A percentile compares a stretch with the other conserved stretches of the same genome.
Conservation (phyloP, 2,329 filamentous ascomycete genomes). For the Beauveria rudraprayagi region DNA sequence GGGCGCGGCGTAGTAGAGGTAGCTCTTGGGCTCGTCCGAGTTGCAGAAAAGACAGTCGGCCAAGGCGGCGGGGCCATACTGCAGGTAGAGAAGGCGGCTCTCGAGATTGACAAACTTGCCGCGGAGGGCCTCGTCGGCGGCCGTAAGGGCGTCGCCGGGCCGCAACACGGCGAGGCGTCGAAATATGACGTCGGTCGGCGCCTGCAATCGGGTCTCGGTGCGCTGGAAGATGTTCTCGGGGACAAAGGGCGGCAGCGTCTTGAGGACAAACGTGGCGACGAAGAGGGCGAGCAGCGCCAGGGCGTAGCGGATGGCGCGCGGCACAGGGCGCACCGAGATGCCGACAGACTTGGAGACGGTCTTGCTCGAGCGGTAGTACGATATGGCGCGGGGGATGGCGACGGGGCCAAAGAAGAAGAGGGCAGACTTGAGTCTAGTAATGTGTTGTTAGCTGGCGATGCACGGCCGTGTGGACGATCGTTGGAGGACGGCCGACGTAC, state of each 20-base stretch:
- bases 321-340: slow-evolving; percentile 47
- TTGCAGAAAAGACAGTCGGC: slow-evolving; percentile 75
- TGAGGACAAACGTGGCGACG: slow-evolving; percentile 38
- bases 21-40: slow-evolving; percentile 59
- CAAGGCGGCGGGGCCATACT: slow-evolving; percentile 69
- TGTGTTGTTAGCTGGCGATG: neutral
- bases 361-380: slow-evolving; percentile 52
- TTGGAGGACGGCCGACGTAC: slow-evolving; percentile 12
- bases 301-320: slow-evolving; percentile 45
- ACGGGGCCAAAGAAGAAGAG: slow-evolving; percentile 61
- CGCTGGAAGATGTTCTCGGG: slow-evolving; percentile 74
- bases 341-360: slow-evolving; percentile 32
- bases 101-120: slow-evolving; percentile 62
- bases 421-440: slow-evolving; percentile 43
- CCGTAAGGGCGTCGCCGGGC: slow-evolving; percentile 38
- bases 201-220: slow-evolving; percentile 77
- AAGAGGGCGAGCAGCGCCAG: slow-evolving; percentile 51
- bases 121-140: slow-evolving; percentile 56
- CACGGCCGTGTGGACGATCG: neutral
- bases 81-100: slow-evolving; percentile 71
- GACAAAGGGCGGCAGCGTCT: slow-evolving; percentile 58
- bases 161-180: slow-evolving; percentile 58
- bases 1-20: slow-evolving; percentile 74
- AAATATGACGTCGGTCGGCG: slow-evolving; percentile 78
- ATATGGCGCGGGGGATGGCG: slow-evolving; percentile 57